These are phyloP conservation scores for Sporisorium graminicola DNA, from an alignment of 1,284 basidiomycete species.

Conservation along the genomic window DNA sequence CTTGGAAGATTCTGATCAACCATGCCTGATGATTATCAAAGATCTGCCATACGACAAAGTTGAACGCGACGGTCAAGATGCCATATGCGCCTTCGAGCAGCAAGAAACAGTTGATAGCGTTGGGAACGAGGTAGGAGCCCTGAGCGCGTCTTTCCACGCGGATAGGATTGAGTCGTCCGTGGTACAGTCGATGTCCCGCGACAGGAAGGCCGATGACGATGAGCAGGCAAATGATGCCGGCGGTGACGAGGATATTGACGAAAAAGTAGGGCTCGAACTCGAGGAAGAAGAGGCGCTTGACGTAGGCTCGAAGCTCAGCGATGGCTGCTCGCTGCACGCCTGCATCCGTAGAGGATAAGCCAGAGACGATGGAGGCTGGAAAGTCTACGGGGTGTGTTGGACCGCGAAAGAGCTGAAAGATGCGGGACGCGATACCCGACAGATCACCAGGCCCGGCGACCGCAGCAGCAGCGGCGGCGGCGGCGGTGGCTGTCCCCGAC, in stretches of 20 bases:
- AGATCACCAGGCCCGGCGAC: neutral
- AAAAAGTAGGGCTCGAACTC: slow-evolving; percentile 9
- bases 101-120: slow-evolving; percentile 58
- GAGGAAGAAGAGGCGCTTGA: slow-evolving; percentile 39
- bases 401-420: slow-evolving; percentile 22
- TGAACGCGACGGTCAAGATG: slow-evolving; percentile 45
- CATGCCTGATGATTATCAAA: slow-evolving; percentile 8
- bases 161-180: slow-evolving; percentile 23
- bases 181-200: slow-evolving; percentile 30
- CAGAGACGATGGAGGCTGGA: slow-evolving; percentile 27
- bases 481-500: slow-evolving; percentile 2
- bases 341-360: slow-evolving; percentile 22
- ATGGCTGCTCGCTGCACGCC: slow-evolving; percentile 27
- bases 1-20: slow-evolving; percentile 15
- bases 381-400: slow-evolving; percentile 23
- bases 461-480: neutral
- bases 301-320: slow-evolving; percentile 30
- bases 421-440: neutral
- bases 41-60: slow-evolving; percentile 41
- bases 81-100: slow-evolving; percentile 44
- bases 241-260: slow-evolving; percentile 15
- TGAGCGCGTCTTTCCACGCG: slow-evolving; percentile 41
- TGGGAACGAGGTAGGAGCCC: slow-evolving; percentile 54
- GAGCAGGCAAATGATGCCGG: slow-evolving; percentile 31
- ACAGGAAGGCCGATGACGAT: slow-evolving; percentile 32